These are phyloP conservation scores for Hippophae gyantsensis DNA, from an alignment of 306 rosid genomes.

Conservation along the genomic window DNA sequence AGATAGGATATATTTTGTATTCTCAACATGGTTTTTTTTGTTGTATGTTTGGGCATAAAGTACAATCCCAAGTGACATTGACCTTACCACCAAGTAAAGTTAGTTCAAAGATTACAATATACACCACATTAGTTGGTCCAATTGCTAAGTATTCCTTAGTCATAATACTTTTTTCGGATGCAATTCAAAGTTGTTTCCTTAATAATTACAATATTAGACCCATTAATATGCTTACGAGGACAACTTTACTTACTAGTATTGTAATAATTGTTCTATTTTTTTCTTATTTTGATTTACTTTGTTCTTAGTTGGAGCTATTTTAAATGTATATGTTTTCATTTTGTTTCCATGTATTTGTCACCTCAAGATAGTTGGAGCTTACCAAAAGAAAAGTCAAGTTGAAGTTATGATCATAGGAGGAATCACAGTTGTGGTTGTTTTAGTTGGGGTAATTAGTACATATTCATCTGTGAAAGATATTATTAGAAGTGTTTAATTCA, in stretches of 20 bases:
- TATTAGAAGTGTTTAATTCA: too few relatives aligned
- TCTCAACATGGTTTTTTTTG: too few relatives aligned
- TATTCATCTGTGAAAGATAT: too few relatives aligned
- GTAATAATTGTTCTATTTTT: constrained; percentile 36
- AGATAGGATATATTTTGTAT: too few relatives aligned
- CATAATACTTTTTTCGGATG: constrained; percentile 46
- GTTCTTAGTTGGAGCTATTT: constrained; percentile 63
- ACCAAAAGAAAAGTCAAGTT: neutral
- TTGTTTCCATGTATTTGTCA: constrained; percentile 59
- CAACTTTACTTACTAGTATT: constrained; percentile 36
- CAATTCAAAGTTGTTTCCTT: constrained; percentile 39
- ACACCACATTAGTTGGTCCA: constrained; percentile 17
- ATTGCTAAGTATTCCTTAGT: constrained; percentile 55
- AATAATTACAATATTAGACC: constrained; percentile 24
- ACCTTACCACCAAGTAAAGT: constrained; percentile 1
- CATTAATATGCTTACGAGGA: constrained; percentile 24
- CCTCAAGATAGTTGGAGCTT: constrained; percentile 45
- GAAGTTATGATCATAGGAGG: too few relatives aligned
- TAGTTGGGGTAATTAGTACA: too few relatives aligned
- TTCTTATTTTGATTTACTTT: constrained; percentile 50
- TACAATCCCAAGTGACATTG: constrained; percentile 30
- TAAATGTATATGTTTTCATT: constrained; percentile 48
- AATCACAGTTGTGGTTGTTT: too few relatives aligned
- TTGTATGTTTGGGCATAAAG: constrained; percentile 47
- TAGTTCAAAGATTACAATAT: constrained; percentile 14